A percentile compares a stretch with the other conserved stretches of the same genome.
Evolutionary conservation across 2,329 filamentous ascomycete species (phyloP).

Genomic region (Paraphoma sp.): DNA sequence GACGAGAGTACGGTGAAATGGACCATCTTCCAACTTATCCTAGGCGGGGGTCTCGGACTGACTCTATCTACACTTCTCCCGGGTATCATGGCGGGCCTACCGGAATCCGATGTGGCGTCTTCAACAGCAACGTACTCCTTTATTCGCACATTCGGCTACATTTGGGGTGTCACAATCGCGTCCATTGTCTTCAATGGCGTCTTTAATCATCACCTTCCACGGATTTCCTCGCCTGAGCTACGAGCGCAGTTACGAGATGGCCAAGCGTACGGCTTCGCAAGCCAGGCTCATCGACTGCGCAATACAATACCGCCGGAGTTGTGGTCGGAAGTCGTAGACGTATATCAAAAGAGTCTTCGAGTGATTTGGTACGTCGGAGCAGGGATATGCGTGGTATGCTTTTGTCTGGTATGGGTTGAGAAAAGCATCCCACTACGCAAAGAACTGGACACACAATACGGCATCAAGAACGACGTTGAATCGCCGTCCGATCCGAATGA

Average conservation of each 20-base stretch:
- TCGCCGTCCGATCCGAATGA: neutral
- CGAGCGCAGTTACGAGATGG: neutral
- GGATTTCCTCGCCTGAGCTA: neutral
- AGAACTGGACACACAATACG: constrained; percentile 8
- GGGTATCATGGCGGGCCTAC: constrained; percentile 27
- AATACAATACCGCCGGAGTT: neutral
- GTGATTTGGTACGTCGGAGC: constrained; percentile 1
- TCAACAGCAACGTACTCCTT: constrained; percentile 15
- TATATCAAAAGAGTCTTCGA: neutral
- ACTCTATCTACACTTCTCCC: constrained; percentile 47
- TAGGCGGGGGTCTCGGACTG: constrained; percentile 2
- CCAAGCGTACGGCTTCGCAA: constrained; percentile 2
- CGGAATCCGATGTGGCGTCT: constrained; percentile 13
- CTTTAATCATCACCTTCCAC: neutral
- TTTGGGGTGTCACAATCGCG: constrained; percentile 24
- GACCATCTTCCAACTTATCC: constrained; percentile 11
- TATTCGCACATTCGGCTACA: constrained; percentile 14
- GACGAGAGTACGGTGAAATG: constrained; percentile 8
- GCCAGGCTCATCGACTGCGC: neutral
- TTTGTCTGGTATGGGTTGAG: neutral
- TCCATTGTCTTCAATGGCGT: constrained; percentile 19
- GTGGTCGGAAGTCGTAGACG: neutral
- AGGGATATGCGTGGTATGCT: neutral
- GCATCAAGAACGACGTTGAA: constrained; percentile 1
- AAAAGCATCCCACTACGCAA: constrained; percentile 3